These are phyloP conservation scores for Trichoderma semiorbis DNA, from an alignment of 2,329 filamentous ascomycete genomes.

Conservation along the genomic window DNA sequence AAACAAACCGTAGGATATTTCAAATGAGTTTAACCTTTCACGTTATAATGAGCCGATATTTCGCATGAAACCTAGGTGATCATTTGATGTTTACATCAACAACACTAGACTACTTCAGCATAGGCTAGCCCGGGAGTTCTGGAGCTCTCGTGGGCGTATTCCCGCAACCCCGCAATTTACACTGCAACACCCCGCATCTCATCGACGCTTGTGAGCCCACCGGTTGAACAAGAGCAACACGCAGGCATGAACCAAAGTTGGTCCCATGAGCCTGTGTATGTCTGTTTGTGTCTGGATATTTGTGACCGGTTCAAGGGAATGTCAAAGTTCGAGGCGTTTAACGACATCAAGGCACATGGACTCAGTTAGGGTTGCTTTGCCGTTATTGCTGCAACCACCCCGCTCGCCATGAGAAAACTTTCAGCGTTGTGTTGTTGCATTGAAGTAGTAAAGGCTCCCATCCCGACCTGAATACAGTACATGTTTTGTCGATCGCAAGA, in stretches of 20 bases:
- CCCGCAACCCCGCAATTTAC: not conserved
- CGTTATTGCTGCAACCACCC: not conserved
- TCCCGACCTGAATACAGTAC: not conserved
- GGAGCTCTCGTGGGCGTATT: not conserved
- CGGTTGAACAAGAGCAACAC: not conserved
- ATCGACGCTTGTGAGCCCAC: not conserved
- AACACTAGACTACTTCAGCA: not conserved
- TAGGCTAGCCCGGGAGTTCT: not conserved
- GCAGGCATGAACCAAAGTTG: not conserved
- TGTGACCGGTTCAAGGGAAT: not conserved
- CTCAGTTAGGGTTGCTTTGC: not conserved
- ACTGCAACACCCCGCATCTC: conserved; percentile 9
- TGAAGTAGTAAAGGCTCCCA: not conserved
- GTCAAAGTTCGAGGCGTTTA: not conserved
- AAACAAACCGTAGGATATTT: not conserved
- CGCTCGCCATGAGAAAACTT: not conserved
- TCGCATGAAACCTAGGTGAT: not conserved
- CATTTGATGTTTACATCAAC: not conserved
- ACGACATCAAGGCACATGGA: not conserved
- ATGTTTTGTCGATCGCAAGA: not conserved
- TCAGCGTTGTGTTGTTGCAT: not conserved
- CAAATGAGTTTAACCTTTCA: not conserved
- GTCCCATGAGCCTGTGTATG: not conserved
- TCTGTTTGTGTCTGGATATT: not conserved
- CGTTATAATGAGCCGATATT: not conserved